Evolutionary conservation across 176 grass and related monocot genomes (phyloP), one percentile per base, ranked within the genome.

Genomic region (Tillandsia leiboldiana): DNA sequence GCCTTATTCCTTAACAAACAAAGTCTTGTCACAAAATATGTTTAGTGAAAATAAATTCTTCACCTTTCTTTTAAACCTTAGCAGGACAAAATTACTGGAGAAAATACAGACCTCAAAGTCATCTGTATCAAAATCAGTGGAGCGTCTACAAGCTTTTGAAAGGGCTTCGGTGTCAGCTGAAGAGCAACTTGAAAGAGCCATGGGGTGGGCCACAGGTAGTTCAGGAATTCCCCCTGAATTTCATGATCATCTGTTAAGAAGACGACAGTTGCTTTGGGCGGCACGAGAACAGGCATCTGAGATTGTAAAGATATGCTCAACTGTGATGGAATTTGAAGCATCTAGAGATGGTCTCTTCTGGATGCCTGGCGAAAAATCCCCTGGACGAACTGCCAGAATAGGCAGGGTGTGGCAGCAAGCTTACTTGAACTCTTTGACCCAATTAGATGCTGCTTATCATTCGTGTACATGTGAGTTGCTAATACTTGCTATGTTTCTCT

Each of bases 121-220:
- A 15, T 74, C 76, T 54, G 78, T 92, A 87, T 85, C 87, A 78
- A 89, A 89, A 77, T 89, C 86, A 70, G 53, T 85, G 51, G 93
- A 96, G 79, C 74, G 75, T 79, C 81, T 96, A 51, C 93, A 85
- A 80, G 86, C 72, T 79, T 96, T 86, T 90, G 83, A 92, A 81
- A 85, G 67, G 78, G 84, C 76, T 80, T 92, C 88, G 51, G 49
- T 87, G 56, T 85, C 88, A 67, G 83, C 81, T 61, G 93, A 92
- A 86, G 88, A 79, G 69, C 93, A 96, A 73, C 88, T 96, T 76
- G 88, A 96, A 67, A 87, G 88, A 78, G 93, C 93, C 48, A 96
- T 96, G 88, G 88, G 86, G 78, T 96, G 93, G 93, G 93, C 93
- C 17, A 18, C 84, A 64, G 78, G 74, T 66, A 82, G 76, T 81